Evolutionary conservation across 345 rosid species (phyloP), one percentile per base, ranked within the genome.

Genomic region (Stellera chamaejasme): DNA sequence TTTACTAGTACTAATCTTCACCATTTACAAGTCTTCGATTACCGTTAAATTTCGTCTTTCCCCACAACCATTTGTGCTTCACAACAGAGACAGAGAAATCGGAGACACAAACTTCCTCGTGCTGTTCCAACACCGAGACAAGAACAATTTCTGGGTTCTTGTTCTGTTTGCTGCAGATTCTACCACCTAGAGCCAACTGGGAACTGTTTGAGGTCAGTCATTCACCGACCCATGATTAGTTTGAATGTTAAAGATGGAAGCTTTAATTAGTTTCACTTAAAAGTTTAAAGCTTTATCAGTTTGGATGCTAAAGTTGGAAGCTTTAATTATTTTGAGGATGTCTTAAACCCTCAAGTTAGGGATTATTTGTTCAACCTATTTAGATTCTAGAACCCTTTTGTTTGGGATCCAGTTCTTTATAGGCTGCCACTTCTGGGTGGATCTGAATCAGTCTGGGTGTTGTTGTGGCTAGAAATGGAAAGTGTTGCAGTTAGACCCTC

Each of bases 381-480:
- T 32, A 32, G 39, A 32, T 32, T 32, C 39, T 32, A 32, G 39
- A 32, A 32, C 39, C 39, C 39, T 4, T 32, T 32, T 5, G 39
- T 8, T 32, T 32, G 39, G 32, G 10, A n/a, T 49, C 27, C 16
- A 11, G 52, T 72, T 61, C 56, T 56, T 32, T 62, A 62, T 45
- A 26, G 19, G 45, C 44, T 48, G 62, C 41, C 62, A 15, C 32
- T 56, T 32, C 26, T 54, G 27, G 52, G 63, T 47, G 48, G 14
- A 57, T 52, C 43, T 54, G n/a, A 43, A n/a, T 54, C 13, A 49
- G 49, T 41, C 55, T 26, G 42, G 59, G 45, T n/a, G 41, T 48
- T 45, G 27, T 2, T 43, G 44, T 26, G 14, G n/a, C n/a, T 47
- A 52, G 64, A 15, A 14, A 84, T 79, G 85, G 85, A 79, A 64